phyloP scores from a whole-genome alignment of 2,329 filamentous ascomycete species.

The Dactylellina haptotyla region DNA sequence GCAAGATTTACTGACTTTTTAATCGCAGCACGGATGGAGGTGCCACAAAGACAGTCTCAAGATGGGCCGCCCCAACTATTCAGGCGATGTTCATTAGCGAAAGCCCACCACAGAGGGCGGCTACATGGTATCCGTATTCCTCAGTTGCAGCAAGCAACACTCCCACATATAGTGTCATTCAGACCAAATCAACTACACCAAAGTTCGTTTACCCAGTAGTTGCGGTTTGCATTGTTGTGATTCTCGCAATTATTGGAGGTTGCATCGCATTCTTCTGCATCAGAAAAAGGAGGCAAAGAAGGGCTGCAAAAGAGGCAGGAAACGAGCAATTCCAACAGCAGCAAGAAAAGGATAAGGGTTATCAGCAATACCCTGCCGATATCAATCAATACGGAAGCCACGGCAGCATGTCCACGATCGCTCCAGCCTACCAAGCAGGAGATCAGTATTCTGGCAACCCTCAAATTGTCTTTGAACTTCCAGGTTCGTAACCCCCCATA shows the following conservation, averaged over 20 bases:
- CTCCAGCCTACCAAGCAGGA: constrained; percentile 37
- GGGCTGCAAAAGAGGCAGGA: constrained; percentile 34
- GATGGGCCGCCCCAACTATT: constrained; percentile 54
- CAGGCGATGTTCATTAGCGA: constrained; percentile 49
- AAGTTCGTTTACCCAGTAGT: constrained; percentile 51
- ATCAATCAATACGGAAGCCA: constrained; percentile 33
- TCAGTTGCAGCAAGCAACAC: constrained; percentile 20
- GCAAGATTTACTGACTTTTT: background rate
- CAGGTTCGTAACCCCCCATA: constrained; percentile 27
- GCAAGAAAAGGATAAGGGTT: constrained; percentile 45
- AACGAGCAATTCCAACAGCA: constrained; percentile 50
- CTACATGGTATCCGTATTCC: constrained; percentile 46
- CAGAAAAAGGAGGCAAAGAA: constrained; percentile 31
- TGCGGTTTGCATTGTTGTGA: constrained; percentile 40
- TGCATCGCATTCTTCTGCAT: constrained; percentile 52
- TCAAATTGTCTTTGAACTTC: constrained; percentile 44
- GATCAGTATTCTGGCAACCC: constrained; percentile 37
- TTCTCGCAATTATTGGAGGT: constrained; percentile 41
- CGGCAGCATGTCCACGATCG: constrained; percentile 44
- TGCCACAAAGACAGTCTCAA: constrained; percentile 51
- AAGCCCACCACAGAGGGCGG: constrained; percentile 26
- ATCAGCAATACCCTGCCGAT: constrained; percentile 37
- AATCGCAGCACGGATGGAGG: constrained; percentile 49
- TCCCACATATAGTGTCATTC: constrained; percentile 24
- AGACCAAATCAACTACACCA: constrained; percentile 43